Base-by-base conservation (phyloP, 73 alveolate species). In the Stentor coeruleus region DNA sequence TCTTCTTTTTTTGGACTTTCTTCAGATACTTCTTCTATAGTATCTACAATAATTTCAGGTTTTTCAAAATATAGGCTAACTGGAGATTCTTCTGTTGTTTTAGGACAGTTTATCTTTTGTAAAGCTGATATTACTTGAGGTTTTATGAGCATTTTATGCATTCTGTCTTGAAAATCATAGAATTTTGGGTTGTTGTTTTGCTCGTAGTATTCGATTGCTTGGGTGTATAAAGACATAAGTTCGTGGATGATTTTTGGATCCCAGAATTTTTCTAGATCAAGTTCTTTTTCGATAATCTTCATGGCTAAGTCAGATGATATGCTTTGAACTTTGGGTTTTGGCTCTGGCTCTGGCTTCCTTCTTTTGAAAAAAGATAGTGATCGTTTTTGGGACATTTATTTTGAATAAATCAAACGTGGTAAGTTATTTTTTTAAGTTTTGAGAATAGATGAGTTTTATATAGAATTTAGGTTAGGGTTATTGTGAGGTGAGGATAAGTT, bases 331-430 rank as follows among this genome's bases (percentile, higher is more conserved):
- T n/a, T n/a, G n/a, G n/a, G n/a, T n/a, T n/a, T n/a, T 49, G 66
- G 66, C 66, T 49, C 66, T 49, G 66, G 66, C 66, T 11, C 66
- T 49, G 66, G 66, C 66, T 49, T 49, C 28, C 66, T n/a, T n/a
- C n/a, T n/a, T n/a, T n/a, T n/a, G n/a, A n/a, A n/a, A n/a, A n/a
- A 49, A 49, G 66, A 11, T 6, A 49, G 20, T 11, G 66, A 49
- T 49, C 66, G 6, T 49, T 20, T 49, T 49, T 11, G 20, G 20
- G 66, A 49, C 66, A 49, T 49, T 49, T 49, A 49, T 49, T 11
- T 20, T 11, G 66, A 20, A 49, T 6, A 49, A 49, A n/a, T n/a
- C n/a, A n/a, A n/a, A n/a, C n/a, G n/a, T n/a, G n/a, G n/a, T n/a
- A n/a, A n/a, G n/a, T n/a, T n/a, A n/a, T n/a, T n/a, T n/a, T n/a